These are phyloP conservation scores for Petunia hybrid DNA, from an alignment of 305 asterid genomes.

Conservation along the genomic window DNA sequence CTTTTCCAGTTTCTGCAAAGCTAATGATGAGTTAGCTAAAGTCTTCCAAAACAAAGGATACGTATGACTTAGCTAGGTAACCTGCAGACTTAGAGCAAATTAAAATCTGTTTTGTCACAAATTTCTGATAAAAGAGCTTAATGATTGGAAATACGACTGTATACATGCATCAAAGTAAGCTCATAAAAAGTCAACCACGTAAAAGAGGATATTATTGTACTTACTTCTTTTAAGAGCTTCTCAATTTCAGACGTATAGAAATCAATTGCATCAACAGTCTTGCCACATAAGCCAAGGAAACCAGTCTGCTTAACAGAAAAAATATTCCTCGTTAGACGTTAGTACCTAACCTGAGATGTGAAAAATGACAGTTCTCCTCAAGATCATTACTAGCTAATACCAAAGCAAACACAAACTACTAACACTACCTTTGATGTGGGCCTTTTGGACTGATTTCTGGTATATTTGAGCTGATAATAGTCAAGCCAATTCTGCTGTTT, in stretches of 20 bases:
- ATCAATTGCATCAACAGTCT: constrained; percentile 86
- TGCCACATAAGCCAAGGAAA: constrained; percentile 84
- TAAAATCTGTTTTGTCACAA: background rate
- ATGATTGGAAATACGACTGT: background rate
- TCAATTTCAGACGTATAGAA: constrained; percentile 75
- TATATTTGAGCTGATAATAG: constrained; percentile 78
- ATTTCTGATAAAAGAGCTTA: background rate
- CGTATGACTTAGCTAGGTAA: too few species aligned
- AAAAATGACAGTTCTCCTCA: constrained; percentile 26
- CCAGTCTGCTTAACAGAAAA: constrained; percentile 73
- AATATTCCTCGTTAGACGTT: constrained; percentile 36
- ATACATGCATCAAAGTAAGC: background rate
- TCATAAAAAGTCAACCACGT: background rate
- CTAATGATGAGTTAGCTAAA: too few species aligned
- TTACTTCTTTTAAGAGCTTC: constrained; percentile 75
- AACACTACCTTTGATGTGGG: constrained; percentile 71
- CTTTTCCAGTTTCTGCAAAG: too few species aligned
- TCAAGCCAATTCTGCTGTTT: constrained; percentile 92
- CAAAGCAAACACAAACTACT: background rate
- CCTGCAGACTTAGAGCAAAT: too few species aligned
- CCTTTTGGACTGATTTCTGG: constrained; percentile 67
- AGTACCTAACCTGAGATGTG: constrained; percentile 24
- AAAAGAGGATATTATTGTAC: constrained; percentile 37
- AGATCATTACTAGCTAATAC: background rate
- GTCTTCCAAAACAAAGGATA: too few species aligned